Percentiles rank a stretch among this genome's conserved stretches.
Conservation (phyloP, 169 alveolate species). For the Cryptosporidium ubiquitum region DNA sequence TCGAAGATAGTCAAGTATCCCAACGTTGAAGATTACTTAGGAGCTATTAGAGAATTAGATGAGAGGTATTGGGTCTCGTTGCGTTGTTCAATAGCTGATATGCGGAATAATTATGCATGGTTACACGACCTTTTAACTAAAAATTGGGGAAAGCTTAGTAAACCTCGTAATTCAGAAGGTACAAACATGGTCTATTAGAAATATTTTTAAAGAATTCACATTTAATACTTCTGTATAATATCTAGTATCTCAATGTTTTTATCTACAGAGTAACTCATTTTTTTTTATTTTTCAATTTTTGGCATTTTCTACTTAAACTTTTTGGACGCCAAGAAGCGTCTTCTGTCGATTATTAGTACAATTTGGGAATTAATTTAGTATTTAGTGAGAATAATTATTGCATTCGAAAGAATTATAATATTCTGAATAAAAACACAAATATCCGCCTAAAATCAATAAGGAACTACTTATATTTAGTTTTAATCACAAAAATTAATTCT, state of each 20-base stretch:
- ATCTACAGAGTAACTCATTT: not conserved
- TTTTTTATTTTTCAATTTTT: not conserved
- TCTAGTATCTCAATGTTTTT: not conserved
- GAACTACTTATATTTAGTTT: not conserved
- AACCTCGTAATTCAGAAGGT: conserved; percentile 74
- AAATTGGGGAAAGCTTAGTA: conserved; percentile 65
- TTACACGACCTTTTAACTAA: conserved; percentile 88
- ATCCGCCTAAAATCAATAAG: not conserved
- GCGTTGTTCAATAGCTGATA: conserved; percentile 87
- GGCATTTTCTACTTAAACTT: not conserved
- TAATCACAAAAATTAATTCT: not conserved
- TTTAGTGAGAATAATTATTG: not conserved
- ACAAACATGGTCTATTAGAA: conserved; percentile 50
- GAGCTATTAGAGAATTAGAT: conserved; percentile 88
- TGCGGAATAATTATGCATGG: conserved; percentile 90
- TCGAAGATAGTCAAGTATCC: conserved; percentile 89
- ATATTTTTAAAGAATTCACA: not conserved
- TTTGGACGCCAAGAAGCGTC: conserved; percentile 29
- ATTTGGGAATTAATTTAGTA: not conserved
- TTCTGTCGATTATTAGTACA: not conserved
- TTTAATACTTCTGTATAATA: not conserved
- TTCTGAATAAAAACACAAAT: not conserved
- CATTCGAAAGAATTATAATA: not conserved
- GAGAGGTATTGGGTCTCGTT: conserved; percentile 89
- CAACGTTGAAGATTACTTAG: conserved; percentile 85